Evolutionary conservation across 164 flowering plant genomes (phyloP), one percentile per base, ranked within the genome.

Genomic region (Vitis amurensis): DNA sequence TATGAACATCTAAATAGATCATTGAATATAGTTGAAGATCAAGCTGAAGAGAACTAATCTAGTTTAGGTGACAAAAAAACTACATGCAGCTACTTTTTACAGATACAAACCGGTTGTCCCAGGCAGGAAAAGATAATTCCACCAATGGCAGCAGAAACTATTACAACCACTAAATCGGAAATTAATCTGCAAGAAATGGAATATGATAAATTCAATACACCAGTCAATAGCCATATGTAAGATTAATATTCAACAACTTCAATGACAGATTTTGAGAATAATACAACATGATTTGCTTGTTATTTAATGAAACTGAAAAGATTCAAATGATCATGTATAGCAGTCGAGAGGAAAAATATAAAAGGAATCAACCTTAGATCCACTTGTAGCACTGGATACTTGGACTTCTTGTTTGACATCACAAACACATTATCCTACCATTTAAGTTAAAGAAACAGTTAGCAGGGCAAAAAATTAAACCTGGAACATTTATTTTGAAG

Each of bases 91-190:
- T 11, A 69, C 12, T 11, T 12, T 30, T 13, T 44, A 55, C 2
- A 61, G 47, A 30, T 74, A 88, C 97, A 70, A 63, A 95, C 99
- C 84, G 98, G 98, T 77, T 95, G 99, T 51, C 99, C 99, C 73
- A 95, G 71, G 78, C 92, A 89, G 55, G 99, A 91, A 80, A 87
- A 93, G 70, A 86, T 64, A 56, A 95, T 93, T 76, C 99, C 99
- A 77, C 98, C 99, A 74, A 91, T 86, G 67, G 99, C 87, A 63
- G 99, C 98, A 83, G 96, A 91, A 78, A 95, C 99, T 70, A 93
- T 93, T 71, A 89, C 82, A 69, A 95, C 94, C 73, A 95, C 99
- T 86, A 95, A 78, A 77, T 95, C 99, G 59, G 98, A 91, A 64
- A 95, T 90, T 58, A 95, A 79, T 85, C 99, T 95, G 85, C 79